These are phyloP conservation scores for Plasmodiophora brassicae DNA, from an alignment of 208 protist species.

Conservation along the genomic window DNA sequence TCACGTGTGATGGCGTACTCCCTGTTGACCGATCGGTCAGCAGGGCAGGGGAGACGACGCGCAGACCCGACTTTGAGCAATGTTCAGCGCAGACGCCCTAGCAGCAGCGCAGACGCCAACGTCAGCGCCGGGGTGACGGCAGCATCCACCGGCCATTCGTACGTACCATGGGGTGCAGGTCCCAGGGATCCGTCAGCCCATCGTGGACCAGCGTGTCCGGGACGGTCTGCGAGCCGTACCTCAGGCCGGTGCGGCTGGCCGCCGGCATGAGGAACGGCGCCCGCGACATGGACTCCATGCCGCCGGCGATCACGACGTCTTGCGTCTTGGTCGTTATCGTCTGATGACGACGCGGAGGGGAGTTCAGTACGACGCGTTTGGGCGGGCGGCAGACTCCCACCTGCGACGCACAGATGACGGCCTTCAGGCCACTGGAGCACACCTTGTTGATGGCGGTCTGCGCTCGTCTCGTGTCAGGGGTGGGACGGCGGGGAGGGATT, in stretches of 20 bases:
- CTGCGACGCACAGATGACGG: constrained; percentile 33
- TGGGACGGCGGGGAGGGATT: background rate
- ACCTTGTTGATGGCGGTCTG: constrained; percentile 34
- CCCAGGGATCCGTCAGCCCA: background rate
- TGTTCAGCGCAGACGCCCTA: background rate
- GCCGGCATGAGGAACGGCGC: background rate
- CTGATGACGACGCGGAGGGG: no score
- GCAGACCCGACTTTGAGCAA: background rate
- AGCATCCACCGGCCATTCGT: no score
- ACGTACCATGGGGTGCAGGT: background rate
- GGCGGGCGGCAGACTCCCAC: no score
- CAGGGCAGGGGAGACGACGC: background rate
- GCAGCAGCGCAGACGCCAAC: no score
- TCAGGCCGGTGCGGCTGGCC: background rate
- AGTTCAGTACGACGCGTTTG: no score
- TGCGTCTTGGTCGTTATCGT: background rate
- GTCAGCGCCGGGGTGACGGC: no score
- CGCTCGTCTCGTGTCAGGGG: background rate
- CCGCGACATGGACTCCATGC: constrained; percentile 33
- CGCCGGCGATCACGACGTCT: constrained; percentile 28
- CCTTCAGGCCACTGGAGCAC: constrained; percentile 32
- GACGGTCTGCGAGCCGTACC: background rate
- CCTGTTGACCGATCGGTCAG: background rate
- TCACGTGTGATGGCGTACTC: background rate
- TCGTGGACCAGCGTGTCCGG: background rate